Percentiles rank a stretch among this genome's conserved stretches.
Conservation (phyloP, 768 basidiomycete species). For the Lyophyllum decastes region DNA sequence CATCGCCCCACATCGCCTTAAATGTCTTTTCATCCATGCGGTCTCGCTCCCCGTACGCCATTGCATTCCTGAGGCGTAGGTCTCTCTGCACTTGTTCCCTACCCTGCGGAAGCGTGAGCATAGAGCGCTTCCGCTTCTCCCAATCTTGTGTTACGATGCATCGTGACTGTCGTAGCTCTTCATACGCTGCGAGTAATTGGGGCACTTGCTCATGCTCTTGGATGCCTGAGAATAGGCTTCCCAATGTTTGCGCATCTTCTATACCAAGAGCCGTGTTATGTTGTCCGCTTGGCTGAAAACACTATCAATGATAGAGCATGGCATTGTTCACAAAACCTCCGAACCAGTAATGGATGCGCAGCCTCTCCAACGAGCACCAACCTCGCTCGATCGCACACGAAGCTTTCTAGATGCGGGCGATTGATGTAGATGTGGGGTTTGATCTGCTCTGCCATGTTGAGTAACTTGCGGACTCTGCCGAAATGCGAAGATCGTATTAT, state of each 20-base stretch:
- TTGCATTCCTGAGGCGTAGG: slow-evolving; percentile 34
- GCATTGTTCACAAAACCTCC: slow-evolving; percentile 5
- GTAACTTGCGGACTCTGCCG: slow-evolving; percentile 34
- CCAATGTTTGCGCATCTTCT: slow-evolving; percentile 65
- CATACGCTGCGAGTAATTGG: slow-evolving; percentile 52
- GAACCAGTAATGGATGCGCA: slow-evolving; percentile 55
- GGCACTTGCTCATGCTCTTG: slow-evolving; percentile 47
- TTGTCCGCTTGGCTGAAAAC: slow-evolving; percentile 50
- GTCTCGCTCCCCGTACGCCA: slow-evolving; percentile 33
- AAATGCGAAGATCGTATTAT: neutral
- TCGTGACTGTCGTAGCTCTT: slow-evolving; percentile 59
- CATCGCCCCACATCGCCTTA: slow-evolving; percentile 51
- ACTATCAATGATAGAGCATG: neutral
- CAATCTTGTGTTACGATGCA: slow-evolving; percentile 44
- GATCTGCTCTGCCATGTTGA: slow-evolving; percentile 28
- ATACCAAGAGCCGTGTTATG: slow-evolving; percentile 53
- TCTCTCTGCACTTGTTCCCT: slow-evolving; percentile 48
- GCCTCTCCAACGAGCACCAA: slow-evolving; percentile 62
- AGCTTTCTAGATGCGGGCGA: slow-evolving; percentile 39
- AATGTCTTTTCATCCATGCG: slow-evolving; percentile 49
- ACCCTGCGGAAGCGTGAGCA: slow-evolving; percentile 45
- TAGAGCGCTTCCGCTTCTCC: slow-evolving; percentile 45
- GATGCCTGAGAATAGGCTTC: slow-evolving; percentile 58
- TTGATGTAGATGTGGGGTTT: slow-evolving; percentile 30
- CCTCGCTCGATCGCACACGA: slow-evolving; percentile 49